Conservation (phyloP, 345 rosid species). For the Nasturtium officinale region DNA sequence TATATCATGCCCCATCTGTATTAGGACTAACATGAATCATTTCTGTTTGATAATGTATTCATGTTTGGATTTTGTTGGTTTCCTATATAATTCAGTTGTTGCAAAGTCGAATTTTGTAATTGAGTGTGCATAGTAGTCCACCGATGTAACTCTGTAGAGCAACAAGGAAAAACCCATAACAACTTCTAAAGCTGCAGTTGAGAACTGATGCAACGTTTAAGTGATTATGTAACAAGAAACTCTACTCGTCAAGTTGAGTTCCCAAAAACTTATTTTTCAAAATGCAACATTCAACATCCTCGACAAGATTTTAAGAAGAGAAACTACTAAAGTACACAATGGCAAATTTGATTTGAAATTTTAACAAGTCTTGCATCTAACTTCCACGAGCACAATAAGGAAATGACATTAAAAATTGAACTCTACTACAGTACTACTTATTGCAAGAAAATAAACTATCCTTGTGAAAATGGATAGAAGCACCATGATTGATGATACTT, state of each 20-base stretch:
- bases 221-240: no score
- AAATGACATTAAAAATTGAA: constrained; percentile 9
- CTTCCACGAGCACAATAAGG: no score
- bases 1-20: background rate
- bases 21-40: constrained; percentile 3
- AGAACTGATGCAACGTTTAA: background rate
- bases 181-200: background rate
- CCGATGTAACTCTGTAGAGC: background rate
- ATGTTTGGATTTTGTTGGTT: constrained; percentile 8
- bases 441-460: background rate
- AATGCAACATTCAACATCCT: background rate
- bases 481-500: constrained; percentile 14
- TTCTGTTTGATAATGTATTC: background rate
- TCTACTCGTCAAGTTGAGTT: background rate
- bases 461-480: constrained; percentile 12
- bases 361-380: no score
- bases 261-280: background rate
- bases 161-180: background rate
- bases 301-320: background rate
- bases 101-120: background rate
- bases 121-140: background rate
- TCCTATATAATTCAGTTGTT: no score
- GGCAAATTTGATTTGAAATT: no score
- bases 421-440: constrained; percentile 35
- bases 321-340: background rate